A percentile compares a stretch with the other conserved stretches of the same genome.
phyloP scores from a whole-genome alignment of 2,329 filamentous ascomycete genomes.

The Pleoardoris graminearum region DNA sequence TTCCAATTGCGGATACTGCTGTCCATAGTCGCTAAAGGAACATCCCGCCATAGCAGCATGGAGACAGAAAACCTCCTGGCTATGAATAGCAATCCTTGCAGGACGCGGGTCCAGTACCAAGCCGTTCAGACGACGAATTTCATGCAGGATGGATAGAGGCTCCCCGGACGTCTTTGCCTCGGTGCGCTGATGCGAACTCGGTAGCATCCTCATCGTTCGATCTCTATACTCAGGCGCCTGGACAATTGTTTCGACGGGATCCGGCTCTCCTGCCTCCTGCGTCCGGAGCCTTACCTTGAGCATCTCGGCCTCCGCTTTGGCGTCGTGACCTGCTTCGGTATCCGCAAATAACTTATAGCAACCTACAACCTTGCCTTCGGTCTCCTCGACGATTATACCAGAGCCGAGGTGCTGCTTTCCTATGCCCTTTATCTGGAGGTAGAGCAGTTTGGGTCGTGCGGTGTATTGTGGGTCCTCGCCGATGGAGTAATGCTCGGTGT shows the following conservation, averaged over 20 bases:
- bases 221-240: neutral
- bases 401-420: neutral
- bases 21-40: neutral
- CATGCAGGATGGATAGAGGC: neutral
- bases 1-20: neutral
- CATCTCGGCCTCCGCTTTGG: neutral
- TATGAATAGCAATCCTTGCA: neutral
- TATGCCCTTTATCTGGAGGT: neutral
- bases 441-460: neutral
- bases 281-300: neutral
- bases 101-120: neutral
- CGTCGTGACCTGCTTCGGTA: neutral
- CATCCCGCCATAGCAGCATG: neutral
- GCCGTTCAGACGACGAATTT: slow-evolving; percentile 2
- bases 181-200: neutral
- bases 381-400: slow-evolving; percentile 2
- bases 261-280: neutral
- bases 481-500: neutral
- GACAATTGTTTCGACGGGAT: neutral
- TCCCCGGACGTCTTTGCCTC: neutral
- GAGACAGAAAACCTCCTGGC: neutral
- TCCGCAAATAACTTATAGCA: slow-evolving; percentile 7
- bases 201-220: neutral
- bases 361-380: neutral
- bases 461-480: neutral